These are phyloP conservation scores for Triadica sebifera DNA, from an alignment of 345 rosid species.

Conservation along the genomic window DNA sequence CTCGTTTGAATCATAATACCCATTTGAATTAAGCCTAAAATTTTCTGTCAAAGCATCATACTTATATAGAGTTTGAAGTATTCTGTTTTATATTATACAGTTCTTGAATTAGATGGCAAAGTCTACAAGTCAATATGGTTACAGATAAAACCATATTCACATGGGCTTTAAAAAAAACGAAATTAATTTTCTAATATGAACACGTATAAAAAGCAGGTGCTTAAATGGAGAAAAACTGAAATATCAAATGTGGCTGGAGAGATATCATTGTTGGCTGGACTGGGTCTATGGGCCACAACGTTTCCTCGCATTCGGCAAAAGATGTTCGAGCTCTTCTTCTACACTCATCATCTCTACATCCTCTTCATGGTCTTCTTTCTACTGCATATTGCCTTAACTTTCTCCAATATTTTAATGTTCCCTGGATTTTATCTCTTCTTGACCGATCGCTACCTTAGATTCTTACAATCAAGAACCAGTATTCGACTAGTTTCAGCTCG, in stretches of 20 bases:
- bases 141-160: no score
- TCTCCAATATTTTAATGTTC: slow-evolving; percentile 48
- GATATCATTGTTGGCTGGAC: slow-evolving; percentile 54
- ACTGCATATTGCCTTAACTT: slow-evolving; percentile 57
- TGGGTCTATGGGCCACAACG: slow-evolving; percentile 65
- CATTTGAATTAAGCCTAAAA: no score
- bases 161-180: background rate
- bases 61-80: no score
- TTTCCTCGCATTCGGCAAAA: slow-evolving; percentile 48
- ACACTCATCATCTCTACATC: slow-evolving; percentile 68
- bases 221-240: slow-evolving; percentile 41
- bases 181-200: no score
- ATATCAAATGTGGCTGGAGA: slow-evolving; percentile 72
- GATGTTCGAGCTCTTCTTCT: slow-evolving; percentile 78
- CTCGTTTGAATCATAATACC: no score
- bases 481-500: slow-evolving; percentile 61
- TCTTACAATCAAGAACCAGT: slow-evolving; percentile 59
- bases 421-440: slow-evolving; percentile 81
- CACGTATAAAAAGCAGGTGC: slow-evolving; percentile 34
- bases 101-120: no score
- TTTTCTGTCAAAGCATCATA: no score
- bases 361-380: slow-evolving; percentile 62
- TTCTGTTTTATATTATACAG: no score
- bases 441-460: slow-evolving; percentile 68
- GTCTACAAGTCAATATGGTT: no score